Base-by-base conservation (phyloP, 495 filamentous ascomycete species). In the Oidiodendron maius region DNA sequence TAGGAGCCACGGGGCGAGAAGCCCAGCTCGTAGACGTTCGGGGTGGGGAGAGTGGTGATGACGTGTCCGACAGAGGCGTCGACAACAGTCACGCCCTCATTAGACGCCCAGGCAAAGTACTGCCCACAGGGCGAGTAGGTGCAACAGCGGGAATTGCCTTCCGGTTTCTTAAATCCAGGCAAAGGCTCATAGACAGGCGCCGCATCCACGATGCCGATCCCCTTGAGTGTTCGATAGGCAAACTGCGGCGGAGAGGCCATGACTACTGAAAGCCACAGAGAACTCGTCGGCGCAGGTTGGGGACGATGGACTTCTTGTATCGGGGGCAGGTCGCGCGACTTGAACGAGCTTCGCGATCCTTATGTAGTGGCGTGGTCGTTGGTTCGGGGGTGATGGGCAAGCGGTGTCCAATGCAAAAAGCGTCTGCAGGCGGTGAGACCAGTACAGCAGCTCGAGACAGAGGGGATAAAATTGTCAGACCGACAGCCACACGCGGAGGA, bases 141-240 rank as follows among this genome's bases (percentile, higher is more conserved):
- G 69, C 86, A 91, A 64, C 91, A 97, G 69, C 93, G 84, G 58
- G 93, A 76, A 69, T 89, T 96, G 64, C 90, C 91, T 74, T 95
- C 86, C 48, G 94, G 91, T 67, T 84, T 87, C 60, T 71, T 71
- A 71, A 97, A 96, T 52, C 84, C 91, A 63, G 87, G 74, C 57
- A 96, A 75, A 63, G 82, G 71, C 66, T 84, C 81, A 69, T 98
- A 98, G 57, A 87, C 77, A 47, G 93, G 93, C 47, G 80, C 82
- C 46, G 88, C 89, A 72, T 97, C 84, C 67, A 94, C 78, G 68
- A 96, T 78, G 59, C 91, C 90, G 73, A 98, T 89, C 56, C 82
- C 85, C 80, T 96, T 96, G 69, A 91, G 83, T 65, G 93, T 96
- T 63, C 93, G 88, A 77, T 85, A 95, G 62, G 87, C 87, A 79